Conservation (phyloP, 2,329 filamentous ascomycete species). For the Beauveria sp. region DNA sequence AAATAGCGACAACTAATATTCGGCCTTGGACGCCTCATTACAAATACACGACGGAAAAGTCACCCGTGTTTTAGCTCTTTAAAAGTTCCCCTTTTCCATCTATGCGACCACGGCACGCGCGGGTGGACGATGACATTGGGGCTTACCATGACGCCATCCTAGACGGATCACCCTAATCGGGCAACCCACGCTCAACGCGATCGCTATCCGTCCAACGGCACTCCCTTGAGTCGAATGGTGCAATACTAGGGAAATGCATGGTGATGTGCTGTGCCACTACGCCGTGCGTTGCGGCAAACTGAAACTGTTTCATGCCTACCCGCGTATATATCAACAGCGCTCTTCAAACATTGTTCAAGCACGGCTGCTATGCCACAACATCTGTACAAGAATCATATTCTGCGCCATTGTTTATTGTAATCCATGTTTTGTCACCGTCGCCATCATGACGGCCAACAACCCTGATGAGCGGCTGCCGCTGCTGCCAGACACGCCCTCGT, state of each 20-base stretch:
- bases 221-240: not conserved
- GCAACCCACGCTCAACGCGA: not conserved
- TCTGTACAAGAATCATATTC: not conserved
- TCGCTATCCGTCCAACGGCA: not conserved
- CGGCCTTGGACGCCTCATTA: too few relatives aligned
- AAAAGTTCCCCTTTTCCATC: not conserved
- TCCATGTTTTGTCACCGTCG: not conserved
- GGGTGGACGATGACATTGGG: slow-evolving; percentile 6
- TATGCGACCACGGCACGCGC: not conserved
- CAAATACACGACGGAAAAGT: too few relatives aligned
- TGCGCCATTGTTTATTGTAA: not conserved
- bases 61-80: not conserved
- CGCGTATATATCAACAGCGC: not conserved
- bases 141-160: slow-evolving; percentile 10
- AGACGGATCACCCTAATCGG: not conserved
- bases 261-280: not conserved
- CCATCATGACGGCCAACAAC: not conserved
- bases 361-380: not conserved
- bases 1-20: too few relatives aligned
- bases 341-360: not conserved
- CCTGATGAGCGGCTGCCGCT: slow-evolving; percentile 3
- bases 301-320: not conserved
- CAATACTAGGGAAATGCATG: not conserved
- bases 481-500: not conserved
- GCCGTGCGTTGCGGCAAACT: not conserved